A percentile compares a stretch with the other conserved stretches of the same genome.
Conservation (phyloP, 1,284 basidiomycete genomes). For the Boletus semigastroideus region DNA sequence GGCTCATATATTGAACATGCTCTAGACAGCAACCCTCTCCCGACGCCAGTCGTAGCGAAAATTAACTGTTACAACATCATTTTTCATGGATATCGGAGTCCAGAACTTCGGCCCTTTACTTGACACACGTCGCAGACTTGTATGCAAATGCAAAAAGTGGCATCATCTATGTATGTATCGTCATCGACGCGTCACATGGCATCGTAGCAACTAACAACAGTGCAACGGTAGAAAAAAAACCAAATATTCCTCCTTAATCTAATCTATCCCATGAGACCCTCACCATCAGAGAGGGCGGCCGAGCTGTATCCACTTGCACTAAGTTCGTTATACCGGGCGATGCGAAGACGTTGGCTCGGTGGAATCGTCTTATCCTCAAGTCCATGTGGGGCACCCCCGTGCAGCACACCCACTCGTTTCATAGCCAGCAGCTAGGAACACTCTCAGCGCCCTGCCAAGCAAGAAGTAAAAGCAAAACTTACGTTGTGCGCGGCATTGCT, state of each 20-base stretch:
- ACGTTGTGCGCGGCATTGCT: conserved; percentile 90
- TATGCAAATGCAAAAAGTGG: neutral
- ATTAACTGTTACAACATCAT: too few species aligned
- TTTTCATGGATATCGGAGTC: too few species aligned
- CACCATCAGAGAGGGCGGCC: conserved; percentile 34
- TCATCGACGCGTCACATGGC: conserved; percentile 11
- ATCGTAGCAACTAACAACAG: conserved; percentile 12
- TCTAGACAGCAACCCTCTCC: too few species aligned
- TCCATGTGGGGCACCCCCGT: conserved; percentile 66
- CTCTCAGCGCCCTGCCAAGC: conserved; percentile 16
- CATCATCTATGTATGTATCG: conserved; percentile 3
- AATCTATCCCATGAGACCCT: conserved; percentile 35
- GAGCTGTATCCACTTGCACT: conserved; percentile 38
- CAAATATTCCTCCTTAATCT: too few species aligned
- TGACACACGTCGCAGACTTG: too few species aligned
- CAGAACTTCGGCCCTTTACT: too few species aligned
- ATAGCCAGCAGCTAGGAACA: conserved; percentile 66
- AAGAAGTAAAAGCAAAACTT: conserved; percentile 25
- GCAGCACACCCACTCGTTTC: conserved; percentile 87
- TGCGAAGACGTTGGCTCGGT: conserved; percentile 66
- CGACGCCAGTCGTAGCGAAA: too few species aligned
- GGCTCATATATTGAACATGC: neutral
- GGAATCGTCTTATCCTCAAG: conserved; percentile 65
- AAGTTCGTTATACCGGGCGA: conserved; percentile 65
- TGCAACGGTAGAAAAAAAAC: neutral